Evolutionary conservation across 2,329 filamentous ascomycete genomes (phyloP), one percentile per base, ranked within the genome.

Genomic region (Penicillium sp.): DNA sequence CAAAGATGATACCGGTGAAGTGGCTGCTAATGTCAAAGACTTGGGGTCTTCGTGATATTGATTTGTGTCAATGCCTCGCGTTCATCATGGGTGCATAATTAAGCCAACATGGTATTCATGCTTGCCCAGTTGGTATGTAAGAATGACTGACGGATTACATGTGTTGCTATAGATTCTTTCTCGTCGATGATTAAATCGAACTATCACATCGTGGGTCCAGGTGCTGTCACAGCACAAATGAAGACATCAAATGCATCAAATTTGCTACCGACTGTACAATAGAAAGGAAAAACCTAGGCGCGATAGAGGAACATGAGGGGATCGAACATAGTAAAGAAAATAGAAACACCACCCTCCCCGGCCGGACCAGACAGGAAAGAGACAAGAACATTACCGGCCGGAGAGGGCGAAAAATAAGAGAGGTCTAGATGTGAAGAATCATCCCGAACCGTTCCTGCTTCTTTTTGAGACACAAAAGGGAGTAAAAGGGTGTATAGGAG

Each of bases 201-300:
- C 24, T 27, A 27, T 27, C 24, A 27, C 5, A 27, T 27, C 24
- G 24, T 27, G 24, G 24, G 24, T 27, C 5, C 24, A 27, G 24
- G 38, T 32, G 18, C 43, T 51, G 39, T 34, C 49, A 27, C 16
- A 43, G 22, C 40, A 50, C 11, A 18, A 53, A 44, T 60, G 54
- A 62, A 59, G 54, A 64, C 58, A 59, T 63, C 55, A 65, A 62
- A 61, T 64, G 61, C 61, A 64, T 65, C 54, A 63, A 55, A 64
- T 64, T 61, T 65, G 61, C 62, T 65, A 65, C 53, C 61, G 58
- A 65, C 62, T 65, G 61, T 65, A 65, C 62, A 65, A 61, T 56
- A 52, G 60, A 60, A 57, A 50, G 53, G 55, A 59, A 29, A 46
- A 55, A 63, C 61, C 53, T 64, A 63, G 62, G 58, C 60, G 62